phyloP scores from a whole-genome alignment of 164 flowering plant species.

The Piper betle region DNA sequence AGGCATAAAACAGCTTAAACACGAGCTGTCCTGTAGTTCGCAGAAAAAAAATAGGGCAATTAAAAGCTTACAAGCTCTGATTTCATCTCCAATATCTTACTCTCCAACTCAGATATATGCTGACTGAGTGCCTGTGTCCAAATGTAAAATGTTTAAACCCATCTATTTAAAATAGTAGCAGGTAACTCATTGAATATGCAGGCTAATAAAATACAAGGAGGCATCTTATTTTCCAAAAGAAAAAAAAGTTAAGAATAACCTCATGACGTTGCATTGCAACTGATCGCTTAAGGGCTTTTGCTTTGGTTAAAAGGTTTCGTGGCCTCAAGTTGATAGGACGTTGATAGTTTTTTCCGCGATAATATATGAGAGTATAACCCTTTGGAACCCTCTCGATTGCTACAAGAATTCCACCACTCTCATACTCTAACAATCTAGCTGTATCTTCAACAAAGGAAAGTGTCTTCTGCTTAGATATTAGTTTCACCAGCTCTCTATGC shows the following conservation, averaged over 20 bases:
- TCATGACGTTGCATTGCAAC: constrained; percentile 95
- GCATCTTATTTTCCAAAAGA: not conserved
- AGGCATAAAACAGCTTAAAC: not conserved
- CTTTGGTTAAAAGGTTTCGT: constrained; percentile 84
- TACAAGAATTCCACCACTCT: constrained; percentile 90
- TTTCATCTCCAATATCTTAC: constrained; percentile 51
- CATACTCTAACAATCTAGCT: constrained; percentile 80
- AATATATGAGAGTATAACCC: constrained; percentile 81
- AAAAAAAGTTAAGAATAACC: constrained; percentile 28
- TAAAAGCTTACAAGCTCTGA: constrained; percentile 52
- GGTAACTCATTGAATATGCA: no score
- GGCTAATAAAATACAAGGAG: not conserved
- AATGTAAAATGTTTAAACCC: not conserved
- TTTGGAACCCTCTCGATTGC: constrained; percentile 90
- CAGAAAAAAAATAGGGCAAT: constrained; percentile 1
- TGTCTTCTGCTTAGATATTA: constrained; percentile 78
- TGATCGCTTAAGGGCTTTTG: constrained; percentile 88
- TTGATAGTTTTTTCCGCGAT: constrained; percentile 90
- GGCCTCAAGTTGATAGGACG: constrained; percentile 83
- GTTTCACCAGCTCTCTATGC: constrained; percentile 90
- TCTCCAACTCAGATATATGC: constrained; percentile 82
- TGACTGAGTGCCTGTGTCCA: constrained; percentile 75
- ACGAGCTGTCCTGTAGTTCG: not conserved
- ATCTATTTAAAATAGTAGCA: not conserved
- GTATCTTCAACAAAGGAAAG: constrained; percentile 88